phyloP scores from a whole-genome alignment of 257 asterid species.

The Ballota nigra region DNA sequence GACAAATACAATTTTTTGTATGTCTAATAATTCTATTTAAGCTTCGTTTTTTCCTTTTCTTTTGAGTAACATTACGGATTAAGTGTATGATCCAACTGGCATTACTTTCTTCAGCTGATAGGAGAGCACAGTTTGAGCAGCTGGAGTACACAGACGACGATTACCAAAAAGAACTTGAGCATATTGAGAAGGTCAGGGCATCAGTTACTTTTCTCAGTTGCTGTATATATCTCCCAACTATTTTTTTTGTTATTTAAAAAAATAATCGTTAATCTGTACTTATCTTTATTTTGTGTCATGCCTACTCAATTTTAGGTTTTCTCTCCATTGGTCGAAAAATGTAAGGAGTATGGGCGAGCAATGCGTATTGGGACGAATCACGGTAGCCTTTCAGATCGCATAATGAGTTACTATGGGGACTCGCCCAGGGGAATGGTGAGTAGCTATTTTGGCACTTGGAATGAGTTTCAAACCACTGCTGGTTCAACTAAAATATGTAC shows the following conservation, averaged over 20 bases:
- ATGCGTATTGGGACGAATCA: slow-evolving; percentile 99
- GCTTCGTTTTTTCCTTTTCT: neutral
- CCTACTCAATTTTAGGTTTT: slow-evolving; percentile 54
- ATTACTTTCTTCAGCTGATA: slow-evolving; percentile 72
- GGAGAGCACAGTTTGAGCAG: slow-evolving; percentile 95
- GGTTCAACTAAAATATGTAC: slow-evolving; percentile 7
- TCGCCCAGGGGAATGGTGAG: slow-evolving; percentile 99
- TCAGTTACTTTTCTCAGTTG: neutral
- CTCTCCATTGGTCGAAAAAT: slow-evolving; percentile 96
- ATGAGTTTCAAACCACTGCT: neutral
- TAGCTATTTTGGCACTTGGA: slow-evolving; percentile 18
- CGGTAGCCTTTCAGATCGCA: slow-evolving; percentile 99
- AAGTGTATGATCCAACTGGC: slow-evolving; percentile 13
- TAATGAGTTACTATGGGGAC: slow-evolving; percentile 98
- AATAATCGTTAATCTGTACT: neutral
- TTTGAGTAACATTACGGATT: neutral
- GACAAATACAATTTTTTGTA: no score
- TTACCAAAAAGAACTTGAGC: slow-evolving; percentile 96
- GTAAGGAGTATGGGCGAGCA: slow-evolving; percentile 91
- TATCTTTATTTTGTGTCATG: slow-evolving; percentile 42
- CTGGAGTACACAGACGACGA: slow-evolving; percentile 96
- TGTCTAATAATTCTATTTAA: neutral
- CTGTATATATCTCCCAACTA: neutral
- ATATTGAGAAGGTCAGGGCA: slow-evolving; percentile 79
- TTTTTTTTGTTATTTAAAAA: neutral